Percentiles rank a stretch among this genome's conserved stretches.
Evolutionary conservation across 2,329 filamentous ascomycete genomes (phyloP).

Genomic region (Exserohilum turcica): DNA sequence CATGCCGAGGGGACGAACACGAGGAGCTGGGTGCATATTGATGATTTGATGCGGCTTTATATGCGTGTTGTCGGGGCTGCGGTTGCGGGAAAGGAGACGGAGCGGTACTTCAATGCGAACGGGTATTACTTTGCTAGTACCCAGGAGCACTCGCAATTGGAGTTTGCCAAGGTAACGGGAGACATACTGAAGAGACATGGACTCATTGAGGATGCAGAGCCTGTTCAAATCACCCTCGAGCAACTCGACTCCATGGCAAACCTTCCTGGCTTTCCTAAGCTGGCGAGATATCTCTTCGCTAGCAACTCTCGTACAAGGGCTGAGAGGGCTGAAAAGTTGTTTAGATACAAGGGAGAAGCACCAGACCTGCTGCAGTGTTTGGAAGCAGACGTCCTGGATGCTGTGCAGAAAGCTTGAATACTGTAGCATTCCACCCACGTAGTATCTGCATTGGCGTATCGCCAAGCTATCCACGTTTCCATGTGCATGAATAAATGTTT

Average conservation of each 20-base stretch:
- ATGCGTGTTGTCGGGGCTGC: conserved; percentile 61
- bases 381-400: conserved; percentile 32
- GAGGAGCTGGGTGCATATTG: conserved; percentile 62
- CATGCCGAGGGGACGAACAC: conserved; percentile 60
- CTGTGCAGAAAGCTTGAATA: conserved; percentile 5
- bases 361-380: conserved; percentile 54
- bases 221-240: conserved; percentile 29
- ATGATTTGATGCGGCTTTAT: conserved; percentile 64
- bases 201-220: conserved; percentile 28
- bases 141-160: conserved; percentile 42
- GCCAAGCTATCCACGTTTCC: background rate
- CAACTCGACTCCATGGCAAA: conserved; percentile 35
- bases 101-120: conserved; percentile 61
- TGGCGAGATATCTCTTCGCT: conserved; percentile 45
- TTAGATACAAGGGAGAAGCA: conserved; percentile 62
- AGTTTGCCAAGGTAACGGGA: conserved; percentile 31
- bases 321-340: conserved; percentile 56
- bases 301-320: conserved; percentile 64
- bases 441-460: too few species aligned
- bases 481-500: background rate
- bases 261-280: conserved; percentile 18
- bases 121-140: conserved; percentile 56
- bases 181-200: conserved; percentile 34
- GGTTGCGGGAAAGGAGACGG: conserved; percentile 25
- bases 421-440: too few species aligned